Evolutionary conservation across 352 stramenopile species (phyloP), one percentile per base, ranked within the genome.

Genomic region (Pythium aquatile): DNA sequence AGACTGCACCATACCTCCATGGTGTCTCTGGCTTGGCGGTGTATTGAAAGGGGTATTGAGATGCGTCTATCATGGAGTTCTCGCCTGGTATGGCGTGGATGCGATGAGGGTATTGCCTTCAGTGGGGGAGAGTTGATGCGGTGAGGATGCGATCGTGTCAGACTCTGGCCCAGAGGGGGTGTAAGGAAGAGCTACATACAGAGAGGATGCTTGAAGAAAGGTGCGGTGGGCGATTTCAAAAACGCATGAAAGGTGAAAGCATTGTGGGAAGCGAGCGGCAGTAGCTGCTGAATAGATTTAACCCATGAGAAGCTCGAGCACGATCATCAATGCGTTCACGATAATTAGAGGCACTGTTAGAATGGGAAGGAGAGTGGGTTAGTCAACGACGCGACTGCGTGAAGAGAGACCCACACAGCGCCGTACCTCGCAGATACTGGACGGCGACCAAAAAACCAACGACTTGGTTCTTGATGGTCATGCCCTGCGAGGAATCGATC

Each of bases 391-490:
- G 20, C 20, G 1, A 24, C 20, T 24, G 20, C 20, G 20, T 24
- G 20, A 24, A 5, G n/a, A 40, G n/a, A 11, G 24, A 55, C 13
- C 16, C 14, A 29, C 29, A 26, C 57, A n/a, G 1, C 1, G 72
- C 65, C 79, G 53, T 80, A 96, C 87, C 78, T 68, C 87, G 73
- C 28, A 96, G 66, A 76, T 93, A 96, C 69, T 93, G 87, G 56
- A 96, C 85, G 5, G 87, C 85, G 32, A 91, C 76, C 28, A 96
- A 73, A 59, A 96, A 91, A 51, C 87, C 85, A 32, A 94, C 75
- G 67, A 93, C 68, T 70, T 96, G 87, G 72, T 96, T 96, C 75
- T 94, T 94, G 60, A 94, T 79, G 35, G 83, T 91, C 81, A 87
- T 79, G 55, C 87, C 87, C 56, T 94, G 74, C 26, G 81, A 85